Base-by-base conservation (phyloP, 2,329 filamentous ascomycete species). In the Ampelomyces quisqualis region DNA sequence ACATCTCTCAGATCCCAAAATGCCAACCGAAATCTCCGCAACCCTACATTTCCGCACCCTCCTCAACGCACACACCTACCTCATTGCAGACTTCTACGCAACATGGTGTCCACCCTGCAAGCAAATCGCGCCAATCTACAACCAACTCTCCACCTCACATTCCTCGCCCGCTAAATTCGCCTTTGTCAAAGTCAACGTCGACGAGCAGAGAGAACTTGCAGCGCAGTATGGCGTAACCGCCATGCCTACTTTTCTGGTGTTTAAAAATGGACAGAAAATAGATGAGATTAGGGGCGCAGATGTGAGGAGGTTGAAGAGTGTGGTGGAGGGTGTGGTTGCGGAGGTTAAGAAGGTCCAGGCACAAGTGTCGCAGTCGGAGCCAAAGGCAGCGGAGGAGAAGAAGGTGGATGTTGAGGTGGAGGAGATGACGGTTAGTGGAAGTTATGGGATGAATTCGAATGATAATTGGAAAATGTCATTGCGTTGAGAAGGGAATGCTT, bases 31-130 rank as follows among this genome's bases (percentile, higher is more conserved):
- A 45, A 66, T 69, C 40, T 57, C 49, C 28, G 51, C 60, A 10
- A 43, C 57, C 4, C 48, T 65, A 4, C 64, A 69, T 45, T 60
- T 68, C 52, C 61, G 52, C 47, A 66, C 63, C 15, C 56, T 70
- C 13, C 52, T 68, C 11, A 56, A 47, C n/a, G 47, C 49, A 0
- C 58, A 65, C 45, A 64, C 58, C n/a, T 67, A 64, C 47, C 64
- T 76, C 43, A 67, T 77, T 35, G 69, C 73, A 51, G 75, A 77
- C 58, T 77, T 76, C 67, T 75, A 73, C 58, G 75, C 75, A 10
- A 73, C 72, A 49, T 80, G 78, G 77, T 80, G 78, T 55, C 76
- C 76, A 2, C 77, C 77, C 11, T 80, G 77, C 70, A 77, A 77
- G 57, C 68, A 71, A 40, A 77, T 80, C 41, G 71, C 72, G 0